These are phyloP conservation scores for Eruca vesicaria DNA, from an alignment of 441 rosid species.

Conservation along the genomic window DNA sequence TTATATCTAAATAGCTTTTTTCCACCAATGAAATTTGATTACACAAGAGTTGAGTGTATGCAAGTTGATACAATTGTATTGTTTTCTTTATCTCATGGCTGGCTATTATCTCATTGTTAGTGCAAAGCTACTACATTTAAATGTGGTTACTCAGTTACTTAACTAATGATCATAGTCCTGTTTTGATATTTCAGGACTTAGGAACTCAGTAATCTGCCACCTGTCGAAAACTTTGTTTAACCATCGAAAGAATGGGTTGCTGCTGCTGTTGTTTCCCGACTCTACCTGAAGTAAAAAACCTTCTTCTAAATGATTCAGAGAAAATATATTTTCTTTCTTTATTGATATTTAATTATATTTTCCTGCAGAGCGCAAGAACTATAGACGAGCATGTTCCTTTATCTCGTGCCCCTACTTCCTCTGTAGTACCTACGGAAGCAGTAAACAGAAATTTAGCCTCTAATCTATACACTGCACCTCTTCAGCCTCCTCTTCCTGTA, in stretches of 20 bases:
- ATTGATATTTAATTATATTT: slow-evolving; percentile 17
- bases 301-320: not conserved
- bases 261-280: slow-evolving; percentile 78
- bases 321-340: not conserved
- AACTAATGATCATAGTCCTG: not conserved
- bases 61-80: not conserved
- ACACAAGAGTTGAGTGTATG: not conserved
- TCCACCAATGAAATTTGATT: not conserved
- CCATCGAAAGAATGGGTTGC: slow-evolving; percentile 54
- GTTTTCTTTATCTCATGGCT: not conserved
- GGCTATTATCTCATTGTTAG: not conserved
- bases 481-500: slow-evolving; percentile 69
- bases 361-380: slow-evolving; percentile 63
- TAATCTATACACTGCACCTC: slow-evolving; percentile 64
- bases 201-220: not conserved
- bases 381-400: slow-evolving; percentile 70
- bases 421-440: slow-evolving; percentile 46
- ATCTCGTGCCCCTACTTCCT: slow-evolving; percentile 40
- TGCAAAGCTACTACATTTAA: not conserved
- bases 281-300: slow-evolving; percentile 39
- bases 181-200: not conserved
- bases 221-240: not conserved
- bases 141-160: not conserved
- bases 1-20: not conserved
- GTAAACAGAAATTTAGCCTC: slow-evolving; percentile 63